These are phyloP conservation scores for Perkinsus olseni DNA, from an alignment of 169 alveolate genomes.

Conservation along the genomic window DNA sequence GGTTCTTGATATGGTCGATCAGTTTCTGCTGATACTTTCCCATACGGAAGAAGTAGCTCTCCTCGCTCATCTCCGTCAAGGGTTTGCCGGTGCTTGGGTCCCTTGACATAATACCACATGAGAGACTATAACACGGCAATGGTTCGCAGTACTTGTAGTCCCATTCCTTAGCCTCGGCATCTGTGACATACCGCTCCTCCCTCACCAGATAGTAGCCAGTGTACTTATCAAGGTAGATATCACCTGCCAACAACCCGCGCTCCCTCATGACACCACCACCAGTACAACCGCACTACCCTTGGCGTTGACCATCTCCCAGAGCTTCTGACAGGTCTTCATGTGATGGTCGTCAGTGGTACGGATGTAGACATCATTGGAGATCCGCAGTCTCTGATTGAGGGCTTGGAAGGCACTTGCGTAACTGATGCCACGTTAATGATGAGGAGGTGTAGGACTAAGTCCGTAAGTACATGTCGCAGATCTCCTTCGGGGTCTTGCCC, in stretches of 20 bases:
- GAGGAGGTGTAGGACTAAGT: not conserved
- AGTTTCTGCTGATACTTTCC: constrained; percentile 59
- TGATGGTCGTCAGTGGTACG: constrained; percentile 73
- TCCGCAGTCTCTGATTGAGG: constrained; percentile 30
- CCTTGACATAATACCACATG: not conserved
- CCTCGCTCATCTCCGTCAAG: constrained; percentile 66
- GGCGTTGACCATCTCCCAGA: constrained; percentile 56
- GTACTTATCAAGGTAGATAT: constrained; percentile 67
- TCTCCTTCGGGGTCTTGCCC: constrained; percentile 59
- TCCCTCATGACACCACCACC: too few relatives aligned
- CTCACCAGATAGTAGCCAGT: constrained; percentile 79
- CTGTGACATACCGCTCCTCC: constrained; percentile 82
- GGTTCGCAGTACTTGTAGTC: constrained; percentile 35
- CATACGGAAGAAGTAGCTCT: constrained; percentile 77
- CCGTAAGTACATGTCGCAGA: constrained; percentile 49
- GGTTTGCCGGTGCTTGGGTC: constrained; percentile 71
- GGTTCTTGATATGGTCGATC: constrained; percentile 39
- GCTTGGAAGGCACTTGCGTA: constrained; percentile 9
- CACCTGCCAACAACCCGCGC: constrained; percentile 10
- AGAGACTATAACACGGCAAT: not conserved
- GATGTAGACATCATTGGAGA: constrained; percentile 55
- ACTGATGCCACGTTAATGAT: not conserved
- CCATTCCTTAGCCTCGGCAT: constrained; percentile 69
- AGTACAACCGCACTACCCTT: constrained; percentile 40
- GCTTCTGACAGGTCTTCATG: constrained; percentile 49